Evolutionary conservation across 2,329 filamentous ascomycete species (phyloP).

Genomic region (Aspergillus neoniger): DNA sequence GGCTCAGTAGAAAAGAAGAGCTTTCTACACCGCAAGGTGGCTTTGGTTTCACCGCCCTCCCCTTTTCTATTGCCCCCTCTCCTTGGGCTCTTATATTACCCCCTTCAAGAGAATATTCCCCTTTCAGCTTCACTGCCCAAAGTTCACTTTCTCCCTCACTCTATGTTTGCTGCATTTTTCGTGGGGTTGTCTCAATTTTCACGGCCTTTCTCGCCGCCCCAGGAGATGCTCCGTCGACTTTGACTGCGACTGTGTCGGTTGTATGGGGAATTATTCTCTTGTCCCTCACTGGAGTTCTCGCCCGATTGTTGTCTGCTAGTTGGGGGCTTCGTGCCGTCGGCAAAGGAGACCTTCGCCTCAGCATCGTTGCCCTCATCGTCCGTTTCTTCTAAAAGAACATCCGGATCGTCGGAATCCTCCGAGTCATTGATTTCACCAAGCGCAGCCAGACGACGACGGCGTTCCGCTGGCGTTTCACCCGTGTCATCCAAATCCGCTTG

Average conservation of each 20-base stretch:
- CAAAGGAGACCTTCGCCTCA: conserved; percentile 36
- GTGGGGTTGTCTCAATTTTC: conserved; percentile 2
- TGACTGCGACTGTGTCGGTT: conserved; percentile 6
- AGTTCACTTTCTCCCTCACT: not conserved
- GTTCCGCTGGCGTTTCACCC: conserved; percentile 49
- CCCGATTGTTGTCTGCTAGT: conserved; percentile 16
- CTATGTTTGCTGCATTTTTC: not conserved
- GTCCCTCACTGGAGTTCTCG: not conserved
- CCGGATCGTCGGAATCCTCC: conserved; percentile 30
- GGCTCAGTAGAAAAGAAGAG: not conserved
- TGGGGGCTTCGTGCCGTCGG: conserved; percentile 33
- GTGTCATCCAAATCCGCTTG: conserved; percentile 37
- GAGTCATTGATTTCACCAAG: conserved; percentile 39
- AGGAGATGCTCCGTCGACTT: conserved; percentile 6
- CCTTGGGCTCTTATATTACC: not conserved
- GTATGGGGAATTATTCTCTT: conserved; percentile 1
- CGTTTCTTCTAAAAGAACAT: conserved; percentile 21
- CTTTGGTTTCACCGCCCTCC: conserved; percentile 1
- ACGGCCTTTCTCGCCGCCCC: conserved; percentile 9
- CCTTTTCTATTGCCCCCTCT: not conserved
- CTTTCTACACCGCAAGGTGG: not conserved
- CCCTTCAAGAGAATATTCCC: too few species aligned
- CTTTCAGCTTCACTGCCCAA: not conserved
- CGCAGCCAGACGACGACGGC: conserved; percentile 48
- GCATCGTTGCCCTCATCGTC: conserved; percentile 29